A percentile compares a stretch with the other conserved stretches of the same genome.
Evolutionary conservation across 2,329 filamentous ascomycete genomes (phyloP).

Genomic region (Ambrosiella beaveri): DNA sequence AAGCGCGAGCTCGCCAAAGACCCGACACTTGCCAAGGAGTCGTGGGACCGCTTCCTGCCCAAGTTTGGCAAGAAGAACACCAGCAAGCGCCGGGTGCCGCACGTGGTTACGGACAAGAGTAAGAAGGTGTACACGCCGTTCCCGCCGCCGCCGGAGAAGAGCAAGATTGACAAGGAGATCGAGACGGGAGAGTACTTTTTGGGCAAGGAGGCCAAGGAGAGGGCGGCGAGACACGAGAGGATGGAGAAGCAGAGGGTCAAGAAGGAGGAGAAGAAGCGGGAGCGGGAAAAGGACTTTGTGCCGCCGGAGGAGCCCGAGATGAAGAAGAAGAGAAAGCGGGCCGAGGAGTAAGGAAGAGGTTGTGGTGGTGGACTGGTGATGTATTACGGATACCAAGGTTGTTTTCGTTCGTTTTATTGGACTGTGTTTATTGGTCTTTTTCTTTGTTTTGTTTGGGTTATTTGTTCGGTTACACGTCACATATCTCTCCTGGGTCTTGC

Average conservation of each 20-base stretch:
- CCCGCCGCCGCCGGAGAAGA: conserved; percentile 93
- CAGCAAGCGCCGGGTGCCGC: conserved; percentile 64
- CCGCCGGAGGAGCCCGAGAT: conserved; percentile 60
- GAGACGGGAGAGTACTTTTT: conserved; percentile 96
- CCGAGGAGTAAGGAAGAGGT: conserved; percentile 18
- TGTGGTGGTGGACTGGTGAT: conserved; percentile 15
- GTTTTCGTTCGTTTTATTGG: conserved; percentile 4
- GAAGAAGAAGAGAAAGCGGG: conserved; percentile 42
- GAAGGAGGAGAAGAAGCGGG: conserved; percentile 74
- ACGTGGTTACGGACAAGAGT: conserved; percentile 77
- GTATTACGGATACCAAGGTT: conserved; percentile 7
- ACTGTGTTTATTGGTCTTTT: conserved; percentile 4
- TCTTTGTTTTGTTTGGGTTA: not conserved
- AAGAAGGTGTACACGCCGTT: conserved; percentile 96
- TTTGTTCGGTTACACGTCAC: not conserved
- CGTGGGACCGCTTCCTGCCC: conserved; percentile 89
- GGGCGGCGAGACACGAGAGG: conserved; percentile 60
- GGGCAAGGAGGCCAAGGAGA: conserved; percentile 79
- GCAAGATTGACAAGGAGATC: conserved; percentile 95
- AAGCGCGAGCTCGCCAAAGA: conserved; percentile 84
- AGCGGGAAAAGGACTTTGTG: conserved; percentile 71
- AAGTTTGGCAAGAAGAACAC: conserved; percentile 93
- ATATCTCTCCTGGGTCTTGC: not conserved
- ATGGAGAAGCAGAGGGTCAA: conserved; percentile 73
- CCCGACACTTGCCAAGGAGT: conserved; percentile 68